Evolutionary conservation across 139 green algal genomes (phyloP).

Genomic region (Chlorella sorokiniana): DNA sequence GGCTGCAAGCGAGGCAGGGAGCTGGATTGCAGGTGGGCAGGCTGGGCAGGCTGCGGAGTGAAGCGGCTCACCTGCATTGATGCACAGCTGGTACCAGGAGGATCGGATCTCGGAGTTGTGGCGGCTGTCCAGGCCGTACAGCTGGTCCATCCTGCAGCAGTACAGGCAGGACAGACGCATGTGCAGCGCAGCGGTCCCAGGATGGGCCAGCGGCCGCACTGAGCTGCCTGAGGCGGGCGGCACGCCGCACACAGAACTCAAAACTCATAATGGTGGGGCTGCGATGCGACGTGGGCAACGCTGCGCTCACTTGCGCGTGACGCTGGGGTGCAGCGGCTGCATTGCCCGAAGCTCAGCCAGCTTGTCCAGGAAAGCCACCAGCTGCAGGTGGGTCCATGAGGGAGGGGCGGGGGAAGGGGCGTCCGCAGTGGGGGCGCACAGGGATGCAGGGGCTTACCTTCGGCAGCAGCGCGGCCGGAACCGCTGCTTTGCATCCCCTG

Average conservation of each 20-base stretch:
- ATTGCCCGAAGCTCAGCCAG: conserved; percentile 58
- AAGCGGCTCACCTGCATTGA: conserved; percentile 51
- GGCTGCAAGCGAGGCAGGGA: too few species aligned
- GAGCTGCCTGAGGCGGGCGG: too few species aligned
- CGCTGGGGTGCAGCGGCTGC: conserved; percentile 40
- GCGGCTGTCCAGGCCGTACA: conserved; percentile 68
- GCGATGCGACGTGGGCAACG: background rate
- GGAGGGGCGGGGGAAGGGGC: background rate
- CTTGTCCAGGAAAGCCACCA: conserved; percentile 74
- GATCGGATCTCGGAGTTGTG: conserved; percentile 79
- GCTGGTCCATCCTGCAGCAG: conserved; percentile 47
- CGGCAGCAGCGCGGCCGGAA: too few species aligned
- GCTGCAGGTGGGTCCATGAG: conserved; percentile 35
- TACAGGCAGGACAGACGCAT: background rate
- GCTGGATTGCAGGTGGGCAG: too few species aligned
- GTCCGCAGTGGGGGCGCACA: too few species aligned
- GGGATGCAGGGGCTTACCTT: too few species aligned
- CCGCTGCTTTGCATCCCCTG: too few species aligned
- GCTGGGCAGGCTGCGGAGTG: too few species aligned
- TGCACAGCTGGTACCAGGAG: conserved; percentile 65
- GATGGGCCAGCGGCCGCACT: too few species aligned
- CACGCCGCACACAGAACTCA: too few species aligned
- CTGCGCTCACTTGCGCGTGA: conserved; percentile 38
- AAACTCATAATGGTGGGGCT: too few species aligned
- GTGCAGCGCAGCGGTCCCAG: too few species aligned